Conservation (phyloP, 345 rosid genomes). For the Abelmoschus esculentus region DNA sequence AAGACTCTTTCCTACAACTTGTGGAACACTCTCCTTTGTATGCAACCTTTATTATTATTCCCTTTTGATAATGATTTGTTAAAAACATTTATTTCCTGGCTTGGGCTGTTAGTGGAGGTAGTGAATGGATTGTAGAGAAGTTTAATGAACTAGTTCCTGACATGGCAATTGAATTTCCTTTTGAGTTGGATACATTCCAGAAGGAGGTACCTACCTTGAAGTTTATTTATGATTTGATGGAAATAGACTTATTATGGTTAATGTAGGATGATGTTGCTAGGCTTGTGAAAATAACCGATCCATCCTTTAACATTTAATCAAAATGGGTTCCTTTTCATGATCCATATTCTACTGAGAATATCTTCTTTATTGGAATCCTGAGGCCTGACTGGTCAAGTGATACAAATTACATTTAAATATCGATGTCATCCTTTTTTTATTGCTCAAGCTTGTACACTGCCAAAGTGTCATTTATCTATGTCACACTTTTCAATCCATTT, state of each 20-base stretch:
- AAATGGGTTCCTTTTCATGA: background rate
- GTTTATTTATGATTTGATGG: background rate
- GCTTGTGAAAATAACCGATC: background rate
- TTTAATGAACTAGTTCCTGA: too few relatives aligned
- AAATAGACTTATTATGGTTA: constrained; percentile 1
- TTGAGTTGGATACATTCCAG: too few relatives aligned
- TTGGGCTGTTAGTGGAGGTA: too few relatives aligned
- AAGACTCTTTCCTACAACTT: background rate
- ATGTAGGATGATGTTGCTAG: background rate
- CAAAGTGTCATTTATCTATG: background rate
- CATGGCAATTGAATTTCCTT: too few relatives aligned
- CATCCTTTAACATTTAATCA: constrained; percentile 1
- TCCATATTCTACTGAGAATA: background rate
- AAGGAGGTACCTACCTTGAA: constrained; percentile 22
- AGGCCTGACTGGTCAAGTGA: background rate
- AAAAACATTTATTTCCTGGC: constrained; percentile 31
- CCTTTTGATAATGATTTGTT: constrained; percentile 13
- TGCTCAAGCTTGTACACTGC: background rate
- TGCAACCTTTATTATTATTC: background rate
- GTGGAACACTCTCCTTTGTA: constrained; percentile 3
- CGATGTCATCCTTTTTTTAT: background rate
- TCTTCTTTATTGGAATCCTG: background rate
- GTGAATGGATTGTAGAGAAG: too few relatives aligned
- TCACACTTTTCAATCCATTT: background rate
- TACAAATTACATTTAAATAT: background rate